Conservation (phyloP, 306 rosid genomes). For the Medicago ruthenica region DNA sequence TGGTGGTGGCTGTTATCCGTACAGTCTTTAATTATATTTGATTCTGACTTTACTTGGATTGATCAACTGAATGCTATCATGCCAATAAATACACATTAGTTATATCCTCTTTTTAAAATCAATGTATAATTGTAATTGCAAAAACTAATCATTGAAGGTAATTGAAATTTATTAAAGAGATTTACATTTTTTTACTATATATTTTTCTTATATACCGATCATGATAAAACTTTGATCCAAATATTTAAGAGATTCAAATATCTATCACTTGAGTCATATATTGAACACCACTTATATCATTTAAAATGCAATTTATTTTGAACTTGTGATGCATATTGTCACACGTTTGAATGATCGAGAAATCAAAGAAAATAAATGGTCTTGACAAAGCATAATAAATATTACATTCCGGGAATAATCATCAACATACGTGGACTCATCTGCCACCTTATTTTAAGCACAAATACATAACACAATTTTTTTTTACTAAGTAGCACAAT, state of each 20-base stretch:
- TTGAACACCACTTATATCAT: no score
- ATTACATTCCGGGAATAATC: constrained; percentile 36
- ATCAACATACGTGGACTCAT: constrained; percentile 29
- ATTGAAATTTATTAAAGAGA: no score
- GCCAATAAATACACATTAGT: neutral
- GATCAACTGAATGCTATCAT: neutral
- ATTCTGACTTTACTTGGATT: neutral
- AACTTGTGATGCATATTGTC: constrained; percentile 28
- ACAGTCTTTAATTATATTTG: neutral
- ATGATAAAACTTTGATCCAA: no score
- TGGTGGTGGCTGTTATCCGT: constrained; percentile 29
- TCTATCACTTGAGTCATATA: no score
- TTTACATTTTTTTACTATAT: no score
- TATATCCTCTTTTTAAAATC: no score
- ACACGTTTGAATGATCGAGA: constrained; percentile 32
- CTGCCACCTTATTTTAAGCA: neutral
- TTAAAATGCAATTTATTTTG: neutral
- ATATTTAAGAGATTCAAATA: no score
- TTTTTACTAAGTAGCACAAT: neutral
- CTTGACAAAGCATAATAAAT: neutral
- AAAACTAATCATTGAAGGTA: no score
- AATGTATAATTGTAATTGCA: no score
- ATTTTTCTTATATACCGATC: no score
- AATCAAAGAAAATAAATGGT: constrained; percentile 18
- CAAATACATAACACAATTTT: neutral